A percentile compares a stretch with the other conserved stretches of the same genome.
phyloP scores from a whole-genome alignment of 148 eudicot species.

The Bassia scoparia region DNA sequence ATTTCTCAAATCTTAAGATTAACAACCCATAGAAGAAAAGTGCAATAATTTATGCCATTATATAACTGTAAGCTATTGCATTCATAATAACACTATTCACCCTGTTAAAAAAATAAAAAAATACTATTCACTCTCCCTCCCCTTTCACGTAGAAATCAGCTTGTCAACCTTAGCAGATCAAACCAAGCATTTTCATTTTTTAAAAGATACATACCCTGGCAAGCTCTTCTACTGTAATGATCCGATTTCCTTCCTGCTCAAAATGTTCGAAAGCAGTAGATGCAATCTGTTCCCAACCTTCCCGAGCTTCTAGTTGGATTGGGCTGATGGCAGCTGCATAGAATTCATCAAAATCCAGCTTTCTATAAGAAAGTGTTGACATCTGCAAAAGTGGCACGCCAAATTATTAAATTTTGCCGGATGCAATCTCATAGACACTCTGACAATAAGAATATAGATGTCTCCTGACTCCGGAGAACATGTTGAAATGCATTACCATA shows the following conservation, averaged over 20 bases:
- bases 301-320: slow-evolving; percentile 58
- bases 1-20: too few relatives aligned
- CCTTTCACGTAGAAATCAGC: too few relatives aligned
- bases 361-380: slow-evolving; percentile 58
- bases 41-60: neutral
- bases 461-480: neutral
- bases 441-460: too few relatives aligned
- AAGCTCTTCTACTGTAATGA: slow-evolving; percentile 57
- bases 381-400: slow-evolving; percentile 32
- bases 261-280: slow-evolving; percentile 50
- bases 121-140: too few relatives aligned
- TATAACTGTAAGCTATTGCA: neutral
- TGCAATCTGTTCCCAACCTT: slow-evolving; percentile 59
- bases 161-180: neutral
- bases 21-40: neutral
- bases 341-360: slow-evolving; percentile 64
- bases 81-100: neutral
- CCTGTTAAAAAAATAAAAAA: neutral
- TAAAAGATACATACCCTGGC: slow-evolving; percentile 43
- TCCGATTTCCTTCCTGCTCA: slow-evolving; percentile 57
- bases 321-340: slow-evolving; percentile 68
- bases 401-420: neutral
- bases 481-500: slow-evolving; percentile 27
- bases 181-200: neutral
- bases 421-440: neutral